Evolutionary conservation across 2,329 filamentous ascomycete genomes (phyloP).

Genomic region (Decorospora gaudefroyi): DNA sequence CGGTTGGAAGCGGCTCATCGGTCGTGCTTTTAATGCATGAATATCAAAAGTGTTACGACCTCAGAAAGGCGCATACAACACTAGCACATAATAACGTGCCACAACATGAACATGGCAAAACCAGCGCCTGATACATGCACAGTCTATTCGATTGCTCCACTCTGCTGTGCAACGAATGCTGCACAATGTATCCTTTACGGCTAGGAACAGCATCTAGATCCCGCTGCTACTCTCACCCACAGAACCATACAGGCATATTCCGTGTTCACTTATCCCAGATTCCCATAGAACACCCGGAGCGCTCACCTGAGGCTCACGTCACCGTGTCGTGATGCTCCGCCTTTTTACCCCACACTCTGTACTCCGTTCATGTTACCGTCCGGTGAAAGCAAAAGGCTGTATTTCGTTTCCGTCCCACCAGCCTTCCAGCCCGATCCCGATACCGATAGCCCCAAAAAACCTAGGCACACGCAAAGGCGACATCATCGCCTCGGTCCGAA

Average conservation of each 20-base stretch:
- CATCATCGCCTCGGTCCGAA: not conserved
- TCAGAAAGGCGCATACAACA: slow-evolving; percentile 5
- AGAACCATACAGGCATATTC: slow-evolving; percentile 4
- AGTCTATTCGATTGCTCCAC: not conserved
- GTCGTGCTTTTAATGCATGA: too few species aligned
- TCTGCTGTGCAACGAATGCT: slow-evolving; percentile 8
- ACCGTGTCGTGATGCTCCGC: slow-evolving; percentile 10
- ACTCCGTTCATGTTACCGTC: slow-evolving; percentile 18
- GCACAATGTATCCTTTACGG: slow-evolving; percentile 21
- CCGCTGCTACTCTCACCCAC: slow-evolving; percentile 1
- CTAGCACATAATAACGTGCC: not conserved
- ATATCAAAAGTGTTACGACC: not conserved
- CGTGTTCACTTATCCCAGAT: not conserved
- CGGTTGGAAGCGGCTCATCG: slow-evolving; percentile 21
- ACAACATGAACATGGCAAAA: slow-evolving; percentile 16
- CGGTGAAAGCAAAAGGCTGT: too few species aligned
- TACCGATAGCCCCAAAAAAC: not conserved
- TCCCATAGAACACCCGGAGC: not conserved
- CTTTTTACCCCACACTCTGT: slow-evolving; percentile 34
- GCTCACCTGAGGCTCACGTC: slow-evolving; percentile 29
- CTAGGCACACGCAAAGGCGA: not conserved
- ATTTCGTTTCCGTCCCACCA: too few species aligned
- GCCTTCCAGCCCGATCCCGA: not conserved
- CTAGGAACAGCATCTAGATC: slow-evolving; percentile 27
- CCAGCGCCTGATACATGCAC: too few species aligned